Evolutionary conservation across 768 basidiomycete genomes (phyloP).

Genomic region (Brasilioporus rufonigricans): DNA sequence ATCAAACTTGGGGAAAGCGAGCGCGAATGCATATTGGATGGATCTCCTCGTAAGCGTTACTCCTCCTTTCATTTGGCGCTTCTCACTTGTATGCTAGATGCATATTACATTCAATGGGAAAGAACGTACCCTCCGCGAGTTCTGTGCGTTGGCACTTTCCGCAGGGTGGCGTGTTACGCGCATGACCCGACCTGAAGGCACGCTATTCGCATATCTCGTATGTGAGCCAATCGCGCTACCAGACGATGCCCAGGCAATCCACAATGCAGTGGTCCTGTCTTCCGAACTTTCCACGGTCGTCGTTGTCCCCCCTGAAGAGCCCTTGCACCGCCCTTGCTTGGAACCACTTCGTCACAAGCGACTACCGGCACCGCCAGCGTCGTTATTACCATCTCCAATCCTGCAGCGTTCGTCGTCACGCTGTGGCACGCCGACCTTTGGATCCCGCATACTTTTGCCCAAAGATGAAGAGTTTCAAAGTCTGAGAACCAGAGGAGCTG

Average conservation of each 20-base stretch:
- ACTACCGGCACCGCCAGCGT: conserved; percentile 2
- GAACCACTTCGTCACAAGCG: conserved; percentile 8
- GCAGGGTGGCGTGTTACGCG: conserved; percentile 63
- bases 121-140: conserved; percentile 67
- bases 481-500: conserved; percentile 10
- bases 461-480: conserved; percentile 25
- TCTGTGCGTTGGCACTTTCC: conserved; percentile 48
- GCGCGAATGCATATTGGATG: conserved; percentile 63
- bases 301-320: conserved; percentile 8
- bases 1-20: conserved; percentile 72
- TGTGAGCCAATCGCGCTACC: conserved; percentile 63
- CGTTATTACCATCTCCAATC: conserved; percentile 25
- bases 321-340: not conserved
- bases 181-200: conserved; percentile 56
- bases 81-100: conserved; percentile 46
- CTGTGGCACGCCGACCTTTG: conserved; percentile 63
- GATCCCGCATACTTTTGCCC: conserved; percentile 41
- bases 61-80: not conserved
- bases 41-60: conserved; percentile 55
- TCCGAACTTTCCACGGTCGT: conserved; percentile 17
- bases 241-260: conserved; percentile 24
- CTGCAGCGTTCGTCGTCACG: conserved; percentile 48
- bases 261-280: conserved; percentile 20
- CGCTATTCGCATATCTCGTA: conserved; percentile 68
- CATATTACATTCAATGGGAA: conserved; percentile 65